Evolutionary conservation across 257 asterid genomes (phyloP).

Genomic region (Ligustrum vulgare): DNA sequence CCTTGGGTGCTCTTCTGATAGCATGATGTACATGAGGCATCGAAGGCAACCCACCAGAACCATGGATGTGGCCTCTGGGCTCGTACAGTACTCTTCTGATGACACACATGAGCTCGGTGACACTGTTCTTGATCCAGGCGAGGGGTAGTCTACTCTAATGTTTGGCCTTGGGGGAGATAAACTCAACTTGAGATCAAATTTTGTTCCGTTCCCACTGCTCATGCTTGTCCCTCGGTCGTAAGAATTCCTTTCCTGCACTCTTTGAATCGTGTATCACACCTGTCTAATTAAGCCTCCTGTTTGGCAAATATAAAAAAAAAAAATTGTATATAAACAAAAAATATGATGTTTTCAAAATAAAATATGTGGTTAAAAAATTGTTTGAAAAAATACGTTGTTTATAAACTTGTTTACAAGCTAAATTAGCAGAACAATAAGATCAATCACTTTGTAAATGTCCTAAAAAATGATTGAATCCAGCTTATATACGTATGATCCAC

Average conservation of each 20-base stretch:
- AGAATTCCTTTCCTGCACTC: not conserved
- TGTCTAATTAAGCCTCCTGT: not conserved
- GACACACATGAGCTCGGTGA: constrained; percentile 4
- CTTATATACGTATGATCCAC: too few relatives aligned
- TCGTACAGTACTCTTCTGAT: not conserved
- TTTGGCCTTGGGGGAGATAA: constrained; percentile 7
- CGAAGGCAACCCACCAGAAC: not conserved
- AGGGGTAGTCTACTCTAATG: not conserved
- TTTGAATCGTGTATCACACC: not conserved
- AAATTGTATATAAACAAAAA: too few relatives aligned
- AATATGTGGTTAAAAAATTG: too few relatives aligned
- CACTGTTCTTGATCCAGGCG: not conserved
- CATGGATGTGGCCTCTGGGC: not conserved
- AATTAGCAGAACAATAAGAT: too few relatives aligned
- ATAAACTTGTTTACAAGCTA: too few relatives aligned
- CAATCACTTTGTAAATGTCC: too few relatives aligned
- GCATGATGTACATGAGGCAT: constrained; percentile 9
- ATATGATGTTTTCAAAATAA: too few relatives aligned
- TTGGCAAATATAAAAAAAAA: too few relatives aligned
- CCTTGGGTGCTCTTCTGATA: constrained; percentile 1
- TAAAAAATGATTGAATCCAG: too few relatives aligned
- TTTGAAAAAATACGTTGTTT: too few relatives aligned
- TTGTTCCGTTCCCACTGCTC: not conserved
- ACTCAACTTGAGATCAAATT: not conserved
- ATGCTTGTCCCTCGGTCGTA: not conserved